Evolutionary conservation across 225 moss, liverwort and hornwort genomes (phyloP).

Genomic region (Bryum argenteum): DNA sequence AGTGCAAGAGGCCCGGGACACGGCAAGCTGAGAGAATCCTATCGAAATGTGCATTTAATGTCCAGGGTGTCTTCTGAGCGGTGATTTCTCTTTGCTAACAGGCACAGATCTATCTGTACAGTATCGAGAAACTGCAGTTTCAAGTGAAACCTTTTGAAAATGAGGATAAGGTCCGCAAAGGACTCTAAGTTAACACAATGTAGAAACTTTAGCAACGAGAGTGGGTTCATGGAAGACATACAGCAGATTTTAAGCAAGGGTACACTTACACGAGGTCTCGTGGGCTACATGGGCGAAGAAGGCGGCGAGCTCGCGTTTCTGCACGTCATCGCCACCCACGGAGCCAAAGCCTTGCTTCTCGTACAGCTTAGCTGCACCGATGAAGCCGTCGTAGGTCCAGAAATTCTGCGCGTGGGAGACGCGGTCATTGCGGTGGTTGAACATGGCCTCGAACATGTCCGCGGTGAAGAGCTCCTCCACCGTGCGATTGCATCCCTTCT

Average conservation of each 20-base stretch:
- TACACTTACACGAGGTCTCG: conserved; percentile 71
- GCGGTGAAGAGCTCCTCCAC: conserved; percentile 57
- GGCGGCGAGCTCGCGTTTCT: conserved; percentile 75
- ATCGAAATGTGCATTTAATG: not conserved
- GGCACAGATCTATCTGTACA: too few relatives aligned
- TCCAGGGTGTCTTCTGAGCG: too few relatives aligned
- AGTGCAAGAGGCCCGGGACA: not conserved
- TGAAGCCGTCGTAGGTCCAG: conserved; percentile 66
- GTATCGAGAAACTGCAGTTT: not conserved
- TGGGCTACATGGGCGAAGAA: conserved; percentile 87
- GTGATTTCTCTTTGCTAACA: too few relatives aligned
- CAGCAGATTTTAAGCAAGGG: not conserved
- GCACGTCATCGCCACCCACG: conserved; percentile 63
- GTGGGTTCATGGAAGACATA: not conserved
- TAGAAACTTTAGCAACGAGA: not conserved
- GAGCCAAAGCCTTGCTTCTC: conserved; percentile 64
- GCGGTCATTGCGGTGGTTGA: conserved; percentile 71
- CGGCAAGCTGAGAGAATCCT: not conserved
- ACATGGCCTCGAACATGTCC: conserved; percentile 70
- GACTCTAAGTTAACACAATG: not conserved
- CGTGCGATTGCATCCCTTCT: conserved; percentile 56
- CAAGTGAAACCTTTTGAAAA: not conserved
- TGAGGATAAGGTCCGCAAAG: not conserved
- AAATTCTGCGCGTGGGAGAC: conserved; percentile 69
- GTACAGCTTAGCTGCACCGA: conserved; percentile 54